phyloP scores from a whole-genome alignment of 2,329 filamentous ascomycete species.

The Corinectria fuckeliana region DNA sequence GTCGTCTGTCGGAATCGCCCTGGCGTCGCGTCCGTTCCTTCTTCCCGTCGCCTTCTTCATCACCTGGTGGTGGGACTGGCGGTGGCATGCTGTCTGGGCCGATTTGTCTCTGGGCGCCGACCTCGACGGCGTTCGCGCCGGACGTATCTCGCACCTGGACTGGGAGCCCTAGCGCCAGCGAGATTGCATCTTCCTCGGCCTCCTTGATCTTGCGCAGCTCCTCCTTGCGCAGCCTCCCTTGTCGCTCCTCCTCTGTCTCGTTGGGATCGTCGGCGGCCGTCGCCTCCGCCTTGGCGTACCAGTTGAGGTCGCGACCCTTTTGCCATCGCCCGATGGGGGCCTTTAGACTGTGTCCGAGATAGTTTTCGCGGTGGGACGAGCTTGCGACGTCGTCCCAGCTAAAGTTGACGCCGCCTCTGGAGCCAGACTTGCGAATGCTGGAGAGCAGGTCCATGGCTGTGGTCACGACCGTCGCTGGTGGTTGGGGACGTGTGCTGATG shows the following conservation, averaged over 20 bases:
- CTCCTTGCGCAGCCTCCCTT: constrained; percentile 69
- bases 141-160: constrained; percentile 65
- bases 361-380: constrained; percentile 86
- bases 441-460: constrained; percentile 88
- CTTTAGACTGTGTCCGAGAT: constrained; percentile 89
- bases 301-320: constrained; percentile 71
- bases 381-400: constrained; percentile 94
- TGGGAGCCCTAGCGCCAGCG: constrained; percentile 80
- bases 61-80: constrained; percentile 24
- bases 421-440: constrained; percentile 88
- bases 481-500: not conserved
- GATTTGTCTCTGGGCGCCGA: constrained; percentile 51
- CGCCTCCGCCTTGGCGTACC: constrained; percentile 65
- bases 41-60: constrained; percentile 32
- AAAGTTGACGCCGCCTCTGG: constrained; percentile 93
- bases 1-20: constrained; percentile 40
- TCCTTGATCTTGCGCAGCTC: constrained; percentile 86
- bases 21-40: constrained; percentile 42
- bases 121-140: constrained; percentile 72
- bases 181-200: constrained; percentile 90
- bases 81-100: constrained; percentile 38
- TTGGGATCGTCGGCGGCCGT: constrained; percentile 54
- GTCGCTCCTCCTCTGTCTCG: constrained; percentile 65
- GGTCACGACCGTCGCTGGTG: not conserved
- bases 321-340: constrained; percentile 94